phyloP scores from a whole-genome alignment of 495 filamentous ascomycete genomes.

The Parathielavia appendiculata region DNA sequence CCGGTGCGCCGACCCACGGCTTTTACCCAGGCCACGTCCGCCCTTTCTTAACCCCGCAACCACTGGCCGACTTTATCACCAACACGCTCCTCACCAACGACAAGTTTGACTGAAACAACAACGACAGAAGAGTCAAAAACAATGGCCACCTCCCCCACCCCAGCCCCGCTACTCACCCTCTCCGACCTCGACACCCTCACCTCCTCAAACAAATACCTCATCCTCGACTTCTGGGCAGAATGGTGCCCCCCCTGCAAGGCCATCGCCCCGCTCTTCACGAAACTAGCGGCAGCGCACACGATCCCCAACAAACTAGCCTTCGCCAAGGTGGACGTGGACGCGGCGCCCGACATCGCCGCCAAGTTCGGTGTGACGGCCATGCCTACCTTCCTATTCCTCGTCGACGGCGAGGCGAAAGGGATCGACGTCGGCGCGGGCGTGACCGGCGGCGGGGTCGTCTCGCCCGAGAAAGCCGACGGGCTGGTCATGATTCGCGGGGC shows the following conservation, averaged over 20 bases:
- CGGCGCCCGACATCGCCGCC: slow-evolving; percentile 42
- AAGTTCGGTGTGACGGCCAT: slow-evolving; percentile 51
- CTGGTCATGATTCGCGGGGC: slow-evolving; percentile 33
- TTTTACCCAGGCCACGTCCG: no score
- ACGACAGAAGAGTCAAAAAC: no score
- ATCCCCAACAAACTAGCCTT: slow-evolving; percentile 47
- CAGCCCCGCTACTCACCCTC: slow-evolving; percentile 24
- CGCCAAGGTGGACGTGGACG: slow-evolving; percentile 56
- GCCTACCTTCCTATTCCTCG: slow-evolving; percentile 84
- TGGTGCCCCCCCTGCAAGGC: slow-evolving; percentile 67
- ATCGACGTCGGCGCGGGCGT: slow-evolving; percentile 50
- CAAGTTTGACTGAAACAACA: no score
- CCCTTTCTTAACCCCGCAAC: not conserved
- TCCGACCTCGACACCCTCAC: slow-evolving; percentile 33
- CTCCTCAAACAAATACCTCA: slow-evolving; percentile 37
- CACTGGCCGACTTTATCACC: not conserved
- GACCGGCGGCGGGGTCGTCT: slow-evolving; percentile 6
- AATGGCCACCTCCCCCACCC: slow-evolving; percentile 16
- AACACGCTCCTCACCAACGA: no score
- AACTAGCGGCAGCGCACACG: slow-evolving; percentile 44
- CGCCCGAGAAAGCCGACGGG: slow-evolving; percentile 11
- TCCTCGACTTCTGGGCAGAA: slow-evolving; percentile 51
- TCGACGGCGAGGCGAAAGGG: slow-evolving; percentile 60
- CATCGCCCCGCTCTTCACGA: slow-evolving; percentile 56
- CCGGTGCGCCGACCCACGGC: no score